Evolutionary conservation across 225 moss, liverwort and hornwort genomes (phyloP), one percentile per base, ranked within the genome.

Genomic region (Takakia lepidozioides): DNA sequence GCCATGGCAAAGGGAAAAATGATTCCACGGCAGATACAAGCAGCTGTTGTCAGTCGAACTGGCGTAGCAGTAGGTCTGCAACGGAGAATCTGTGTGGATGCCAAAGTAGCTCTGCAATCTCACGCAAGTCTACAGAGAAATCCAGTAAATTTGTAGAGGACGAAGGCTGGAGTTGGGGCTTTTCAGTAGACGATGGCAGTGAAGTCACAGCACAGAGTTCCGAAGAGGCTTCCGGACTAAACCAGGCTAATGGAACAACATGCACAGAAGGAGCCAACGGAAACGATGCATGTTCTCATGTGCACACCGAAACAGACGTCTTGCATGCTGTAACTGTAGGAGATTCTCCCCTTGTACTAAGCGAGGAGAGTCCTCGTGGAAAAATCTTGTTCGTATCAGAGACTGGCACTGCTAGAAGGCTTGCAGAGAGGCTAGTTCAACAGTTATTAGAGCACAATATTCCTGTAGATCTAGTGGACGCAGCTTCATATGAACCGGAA

Each of bases 401-500:
- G n/a, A n/a, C n/a, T n/a, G n/a, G n/a, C n/a, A n/a, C n/a, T n/a
- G n/a, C n/a, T n/a, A n/a, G n/a, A n/a, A n/a, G n/a, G n/a, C n/a
- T n/a, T n/a, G n/a, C n/a, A n/a, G n/a, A n/a, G n/a, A n/a, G n/a
- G n/a, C n/a, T n/a, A n/a, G n/a, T n/a, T 45, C 48, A 49, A 50
- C 37, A 56, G 46, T 29, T 74, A 10, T 40, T 52, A 34, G 59
- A 30, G 22, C 59, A 37, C 19, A 54, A 23, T 27, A 19, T 79
- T 49, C 78, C 73, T 11, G 66, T 79, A 24, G 73, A 74, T 30
- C 38, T 79, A 38, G 70, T 74, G 11, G 73, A 79, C 34, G 73
- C 78, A 21, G 74, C 66, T n/a, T n/a, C n/a, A n/a, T n/a, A n/a
- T n/a, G n/a, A n/a, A n/a, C n/a, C n/a, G n/a, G n/a, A n/a, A n/a